Conservation (phyloP, 2,329 filamentous ascomycete genomes). For the Chaetomiaceae sp. region DNA sequence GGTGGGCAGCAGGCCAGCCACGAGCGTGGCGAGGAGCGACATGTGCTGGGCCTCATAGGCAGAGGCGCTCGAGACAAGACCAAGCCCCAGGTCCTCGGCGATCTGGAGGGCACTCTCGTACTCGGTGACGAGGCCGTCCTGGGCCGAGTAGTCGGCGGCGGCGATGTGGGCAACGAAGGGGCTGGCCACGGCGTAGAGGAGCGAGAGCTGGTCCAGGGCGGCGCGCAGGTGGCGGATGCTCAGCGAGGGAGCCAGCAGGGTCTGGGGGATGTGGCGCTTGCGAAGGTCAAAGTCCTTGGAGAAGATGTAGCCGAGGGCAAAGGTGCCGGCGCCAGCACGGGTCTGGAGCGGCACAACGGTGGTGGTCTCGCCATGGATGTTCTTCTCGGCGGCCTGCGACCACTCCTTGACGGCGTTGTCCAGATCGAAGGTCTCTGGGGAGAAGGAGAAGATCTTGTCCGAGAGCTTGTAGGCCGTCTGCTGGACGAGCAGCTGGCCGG, state of each 20-base stretch:
- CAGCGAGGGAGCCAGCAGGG: constrained; percentile 79
- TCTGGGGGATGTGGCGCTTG: constrained; percentile 89
- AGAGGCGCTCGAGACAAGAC: constrained; percentile 77
- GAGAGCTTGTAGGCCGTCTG: constrained; percentile 93
- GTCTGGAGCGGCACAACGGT: constrained; percentile 79
- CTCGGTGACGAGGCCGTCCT: constrained; percentile 73
- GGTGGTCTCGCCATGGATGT: constrained; percentile 77
- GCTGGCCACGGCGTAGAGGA: constrained; percentile 87
- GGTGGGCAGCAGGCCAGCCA: constrained; percentile 68
- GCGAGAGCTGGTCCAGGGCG: constrained; percentile 84
- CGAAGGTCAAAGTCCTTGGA: constrained; percentile 91
- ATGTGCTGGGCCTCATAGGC: constrained; percentile 92
- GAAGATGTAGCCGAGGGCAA: constrained; percentile 95
- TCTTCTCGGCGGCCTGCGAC: constrained; percentile 64
- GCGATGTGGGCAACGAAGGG: constrained; percentile 91
- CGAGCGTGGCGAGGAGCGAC: constrained; percentile 67
- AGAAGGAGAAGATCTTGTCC: constrained; percentile 97
- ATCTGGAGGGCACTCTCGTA: constrained; percentile 76
- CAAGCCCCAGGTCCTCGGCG: constrained; percentile 86
- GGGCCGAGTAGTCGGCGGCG: constrained; percentile 74
- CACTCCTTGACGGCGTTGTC: constrained; percentile 79
- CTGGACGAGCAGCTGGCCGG: constrained; percentile 88
- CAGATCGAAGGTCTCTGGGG: constrained; percentile 86
- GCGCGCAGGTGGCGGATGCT: constrained; percentile 75
- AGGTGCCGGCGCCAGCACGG: constrained; percentile 79